These are phyloP conservation scores for Aaosphaeria pasadenensis DNA, from an alignment of 2,329 filamentous ascomycete genomes.

Conservation along the genomic window DNA sequence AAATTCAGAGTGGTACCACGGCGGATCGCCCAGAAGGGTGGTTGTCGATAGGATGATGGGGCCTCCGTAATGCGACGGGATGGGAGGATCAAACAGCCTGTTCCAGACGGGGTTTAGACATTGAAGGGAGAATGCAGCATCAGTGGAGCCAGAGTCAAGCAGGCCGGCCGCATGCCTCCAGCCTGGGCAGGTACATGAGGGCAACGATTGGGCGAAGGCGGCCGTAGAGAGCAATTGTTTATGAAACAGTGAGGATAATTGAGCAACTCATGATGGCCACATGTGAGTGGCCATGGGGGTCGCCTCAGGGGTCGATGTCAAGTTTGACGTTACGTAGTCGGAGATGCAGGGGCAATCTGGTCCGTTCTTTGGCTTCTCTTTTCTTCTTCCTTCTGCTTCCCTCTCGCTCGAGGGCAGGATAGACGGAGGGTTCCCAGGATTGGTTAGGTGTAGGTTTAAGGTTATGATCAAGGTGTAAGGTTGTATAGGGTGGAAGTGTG, in stretches of 20 bases:
- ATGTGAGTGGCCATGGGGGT: not conserved
- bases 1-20: not conserved
- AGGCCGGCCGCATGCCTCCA: slow-evolving; percentile 2
- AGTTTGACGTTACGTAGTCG: too few species aligned
- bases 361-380: too few species aligned
- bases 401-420: too few species aligned
- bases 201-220: slow-evolving; percentile 18
- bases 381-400: too few species aligned
- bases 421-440: too few species aligned
- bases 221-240: slow-evolving; percentile 21
- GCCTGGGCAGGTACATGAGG: slow-evolving; percentile 24
- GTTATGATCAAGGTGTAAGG: too few species aligned
- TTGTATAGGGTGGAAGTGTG: too few species aligned
- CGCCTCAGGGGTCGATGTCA: too few species aligned
- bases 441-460: too few species aligned
- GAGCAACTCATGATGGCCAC: slow-evolving; percentile 5
- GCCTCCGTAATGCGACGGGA: slow-evolving; percentile 8
- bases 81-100: slow-evolving; percentile 22
- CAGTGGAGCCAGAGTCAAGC: slow-evolving; percentile 18
- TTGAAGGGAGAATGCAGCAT: slow-evolving; percentile 11
- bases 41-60: slow-evolving; percentile 24
- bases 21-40: slow-evolving; percentile 21
- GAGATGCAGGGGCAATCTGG: too few species aligned
- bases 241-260: slow-evolving; percentile 25
- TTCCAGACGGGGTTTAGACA: slow-evolving; percentile 22